Evolutionary conservation across 2,329 filamentous ascomycete species (phyloP).

Genomic region (Hymenoscyphus fructigenus): DNA sequence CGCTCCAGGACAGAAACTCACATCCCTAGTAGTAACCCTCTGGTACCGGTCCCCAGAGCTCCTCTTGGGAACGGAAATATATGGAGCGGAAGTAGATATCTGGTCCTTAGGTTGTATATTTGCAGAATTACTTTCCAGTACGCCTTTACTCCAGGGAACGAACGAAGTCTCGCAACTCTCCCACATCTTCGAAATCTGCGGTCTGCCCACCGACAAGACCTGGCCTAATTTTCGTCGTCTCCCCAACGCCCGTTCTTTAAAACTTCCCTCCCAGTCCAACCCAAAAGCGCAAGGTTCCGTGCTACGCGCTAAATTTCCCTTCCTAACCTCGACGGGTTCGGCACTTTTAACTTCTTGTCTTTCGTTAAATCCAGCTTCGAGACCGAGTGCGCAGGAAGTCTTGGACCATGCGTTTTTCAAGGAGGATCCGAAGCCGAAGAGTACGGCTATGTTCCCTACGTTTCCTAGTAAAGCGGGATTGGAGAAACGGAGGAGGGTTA

Average conservation of each 20-base stretch:
- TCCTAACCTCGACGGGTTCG: slow-evolving; percentile 73
- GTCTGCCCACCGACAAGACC: slow-evolving; percentile 74
- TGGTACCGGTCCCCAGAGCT: slow-evolving; percentile 96
- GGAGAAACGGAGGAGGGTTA: slow-evolving; percentile 71
- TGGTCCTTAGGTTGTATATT: slow-evolving; percentile 98
- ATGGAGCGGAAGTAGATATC: slow-evolving; percentile 80
- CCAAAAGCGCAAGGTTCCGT: slow-evolving; percentile 46
- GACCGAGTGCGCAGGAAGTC: slow-evolving; percentile 72
- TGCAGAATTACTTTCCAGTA: slow-evolving; percentile 80
- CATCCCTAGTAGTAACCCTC: slow-evolving; percentile 90
- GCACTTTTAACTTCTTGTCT: slow-evolving; percentile 69
- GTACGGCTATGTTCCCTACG: slow-evolving; percentile 90
- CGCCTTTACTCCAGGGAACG: slow-evolving; percentile 80
- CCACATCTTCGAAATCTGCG: slow-evolving; percentile 86
- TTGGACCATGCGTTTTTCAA: slow-evolving; percentile 80
- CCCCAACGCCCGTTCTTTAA: slow-evolving; percentile 79
- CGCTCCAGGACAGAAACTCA: slow-evolving; percentile 75
- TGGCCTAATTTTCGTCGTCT: slow-evolving; percentile 88
- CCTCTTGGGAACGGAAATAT: slow-evolving; percentile 74
- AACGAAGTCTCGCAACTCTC: slow-evolving; percentile 91
- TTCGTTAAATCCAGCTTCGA: slow-evolving; percentile 67
- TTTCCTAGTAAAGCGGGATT: slow-evolving; percentile 94
- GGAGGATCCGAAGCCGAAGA: slow-evolving; percentile 88
- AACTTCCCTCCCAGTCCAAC: slow-evolving; percentile 53
- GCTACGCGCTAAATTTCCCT: slow-evolving; percentile 76